Evolutionary conservation across 169 alveolate species (phyloP), one percentile per base, ranked within the genome.

Genomic region (Blepharisma undulans): DNA sequence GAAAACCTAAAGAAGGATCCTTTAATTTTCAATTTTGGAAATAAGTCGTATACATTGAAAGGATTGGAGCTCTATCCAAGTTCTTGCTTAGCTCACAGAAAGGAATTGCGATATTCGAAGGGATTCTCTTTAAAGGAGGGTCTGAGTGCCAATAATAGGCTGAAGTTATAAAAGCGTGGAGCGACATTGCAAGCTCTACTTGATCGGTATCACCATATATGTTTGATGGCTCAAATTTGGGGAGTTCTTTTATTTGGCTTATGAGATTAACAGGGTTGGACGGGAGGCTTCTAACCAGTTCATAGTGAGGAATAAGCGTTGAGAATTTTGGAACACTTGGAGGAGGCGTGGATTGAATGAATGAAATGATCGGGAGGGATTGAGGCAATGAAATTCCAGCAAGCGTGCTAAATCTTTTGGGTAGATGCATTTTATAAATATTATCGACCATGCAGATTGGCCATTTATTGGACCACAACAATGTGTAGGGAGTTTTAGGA

Each of bases 21-120:
- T 22, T 82, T 19, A 36, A 82, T 19, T 34, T 74, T 74, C 89
- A 82, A 30, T 82, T 82, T 21, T 82, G 34, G 32, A 22, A 59
- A 21, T 82, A 8, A 32, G 36, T 5, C 0, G 89, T 32, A 22
- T 21, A 72, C 72, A 82, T 21, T 0, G 72, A 32, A 21, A 82
- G 18, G 14, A 82, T 82, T 25, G 89, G 78, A 7, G 74, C 33
- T 0, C 89, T 22, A 30, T 33, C 72, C 25, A 82, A 59, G 0
- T 22, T 8, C 10, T 34, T 33, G 48, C 61, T 22, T 0, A 82
- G 10, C 8, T 82, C 71, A 19, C 33, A 32, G 22, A 33, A 25
- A 14, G 89, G 78, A n/a, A 33, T 21, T 4, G 77, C 89, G 3
- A 82, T 22, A 29, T 82, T 82, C 12, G 76, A 82, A 82, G 89